Evolutionary conservation across 495 filamentous ascomycete genomes (phyloP).

Genomic region (Aspergillus sclerotiicarbonarius): DNA sequence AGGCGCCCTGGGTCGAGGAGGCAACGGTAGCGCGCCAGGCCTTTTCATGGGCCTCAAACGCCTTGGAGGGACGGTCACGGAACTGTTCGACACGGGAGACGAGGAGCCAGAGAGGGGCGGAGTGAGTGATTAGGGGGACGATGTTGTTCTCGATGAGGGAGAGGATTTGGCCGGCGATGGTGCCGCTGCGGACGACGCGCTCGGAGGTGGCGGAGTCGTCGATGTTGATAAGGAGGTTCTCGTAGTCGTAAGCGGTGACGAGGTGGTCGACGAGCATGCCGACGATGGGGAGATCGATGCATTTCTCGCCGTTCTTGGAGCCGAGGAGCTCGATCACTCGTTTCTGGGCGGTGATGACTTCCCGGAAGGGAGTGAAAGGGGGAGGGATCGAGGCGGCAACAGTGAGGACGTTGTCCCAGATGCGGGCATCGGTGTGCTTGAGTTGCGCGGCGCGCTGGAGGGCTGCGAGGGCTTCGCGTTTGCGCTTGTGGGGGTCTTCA

Average conservation of each 20-base stretch:
- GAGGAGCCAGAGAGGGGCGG: conserved; percentile 71
- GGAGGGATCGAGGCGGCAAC: conserved; percentile 75
- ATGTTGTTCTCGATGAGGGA: conserved; percentile 69
- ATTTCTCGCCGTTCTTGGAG: conserved; percentile 65
- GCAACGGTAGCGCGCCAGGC: conserved; percentile 73
- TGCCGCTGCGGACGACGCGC: conserved; percentile 39
- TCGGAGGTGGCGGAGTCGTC: conserved; percentile 11
- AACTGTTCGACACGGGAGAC: conserved; percentile 69
- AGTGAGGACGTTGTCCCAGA: conserved; percentile 93
- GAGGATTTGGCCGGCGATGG: conserved; percentile 56
- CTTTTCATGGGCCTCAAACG: conserved; percentile 81
- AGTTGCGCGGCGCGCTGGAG: conserved; percentile 80
- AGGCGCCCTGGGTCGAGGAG: conserved; percentile 47
- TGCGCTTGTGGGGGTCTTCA: conserved; percentile 56
- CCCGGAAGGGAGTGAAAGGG: conserved; percentile 64
- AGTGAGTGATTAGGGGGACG: conserved; percentile 78
- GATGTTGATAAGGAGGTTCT: conserved; percentile 30
- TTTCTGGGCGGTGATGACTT: conserved; percentile 69
- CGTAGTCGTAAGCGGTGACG: conserved; percentile 49
- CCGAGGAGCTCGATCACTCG: conserved; percentile 74
- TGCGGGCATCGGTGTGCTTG: conserved; percentile 79
- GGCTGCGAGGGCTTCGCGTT: conserved; percentile 72
- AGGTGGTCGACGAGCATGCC: conserved; percentile 68
- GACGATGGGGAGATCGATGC: conserved; percentile 73
- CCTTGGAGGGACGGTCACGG: conserved; percentile 61